phyloP scores from a whole-genome alignment of 257 asterid species.

The Gentiana straminea region DNA sequence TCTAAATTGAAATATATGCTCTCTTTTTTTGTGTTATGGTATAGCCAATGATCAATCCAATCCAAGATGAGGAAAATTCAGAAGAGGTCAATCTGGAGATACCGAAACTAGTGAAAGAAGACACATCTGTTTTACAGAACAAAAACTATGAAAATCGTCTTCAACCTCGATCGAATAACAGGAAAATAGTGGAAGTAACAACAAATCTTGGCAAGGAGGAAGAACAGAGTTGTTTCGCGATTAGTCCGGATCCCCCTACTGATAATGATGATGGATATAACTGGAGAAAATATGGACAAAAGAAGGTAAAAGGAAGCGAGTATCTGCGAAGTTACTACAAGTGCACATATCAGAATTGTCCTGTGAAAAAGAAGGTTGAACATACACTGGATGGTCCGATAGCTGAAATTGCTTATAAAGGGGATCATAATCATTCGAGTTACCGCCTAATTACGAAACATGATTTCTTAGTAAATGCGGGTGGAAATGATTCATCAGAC shows the following conservation, averaged over 20 bases:
- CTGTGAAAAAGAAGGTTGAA: conserved; percentile 74
- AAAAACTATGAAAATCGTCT: conserved; percentile 13
- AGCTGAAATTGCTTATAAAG: conserved; percentile 66
- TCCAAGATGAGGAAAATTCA: conserved; percentile 17
- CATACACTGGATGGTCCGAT: conserved; percentile 42
- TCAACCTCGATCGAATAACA: conserved; percentile 7
- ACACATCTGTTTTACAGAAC: conserved; percentile 13
- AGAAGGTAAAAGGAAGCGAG: conserved; percentile 82
- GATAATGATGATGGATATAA: conserved; percentile 53
- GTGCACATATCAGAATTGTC: conserved; percentile 73
- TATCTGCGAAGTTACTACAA: conserved; percentile 80
- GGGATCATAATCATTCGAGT: conserved; percentile 66
- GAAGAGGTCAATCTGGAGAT: conserved; percentile 18
- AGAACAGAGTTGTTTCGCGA: conserved; percentile 11
- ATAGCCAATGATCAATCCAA: conserved; percentile 23
- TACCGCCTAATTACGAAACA: conserved; percentile 25
- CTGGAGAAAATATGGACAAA: conserved; percentile 95
- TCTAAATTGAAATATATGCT: too few relatives aligned
- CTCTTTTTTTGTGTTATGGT: conserved; percentile 1
- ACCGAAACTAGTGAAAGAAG: conserved; percentile 16
- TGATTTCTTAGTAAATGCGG: conserved; percentile 12
- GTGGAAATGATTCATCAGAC: conserved; percentile 16
- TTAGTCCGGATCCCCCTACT: neutral
- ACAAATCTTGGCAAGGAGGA: conserved; percentile 26
- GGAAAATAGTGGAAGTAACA: conserved; percentile 8